Percentiles rank a stretch among this genome's conserved stretches.
These are phyloP conservation scores for Leptodermis oblonga DNA, from an alignment of 257 asterid species.

Conservation along the genomic window DNA sequence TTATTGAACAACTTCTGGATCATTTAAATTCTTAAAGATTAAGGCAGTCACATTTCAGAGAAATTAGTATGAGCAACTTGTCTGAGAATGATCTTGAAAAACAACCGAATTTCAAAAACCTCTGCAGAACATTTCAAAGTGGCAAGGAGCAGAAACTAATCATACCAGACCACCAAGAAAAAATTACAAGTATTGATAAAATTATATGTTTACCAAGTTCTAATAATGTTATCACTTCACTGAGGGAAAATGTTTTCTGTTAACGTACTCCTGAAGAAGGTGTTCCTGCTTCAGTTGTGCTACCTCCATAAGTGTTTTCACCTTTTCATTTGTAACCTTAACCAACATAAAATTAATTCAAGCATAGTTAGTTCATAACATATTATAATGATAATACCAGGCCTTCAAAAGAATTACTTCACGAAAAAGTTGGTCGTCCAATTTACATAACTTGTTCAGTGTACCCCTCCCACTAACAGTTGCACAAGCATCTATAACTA, in stretches of 20 bases:
- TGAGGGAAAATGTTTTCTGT: background rate
- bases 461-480: too few species aligned
- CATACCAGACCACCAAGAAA: too few species aligned
- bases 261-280: constrained; percentile 63
- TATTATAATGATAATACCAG: background rate
- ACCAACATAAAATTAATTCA: constrained; percentile 20
- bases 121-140: too few species aligned
- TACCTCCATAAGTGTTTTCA: constrained; percentile 85
- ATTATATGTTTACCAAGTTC: too few species aligned
- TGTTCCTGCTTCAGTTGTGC: constrained; percentile 82
- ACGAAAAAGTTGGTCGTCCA: too few species aligned
- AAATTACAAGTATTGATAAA: too few species aligned
- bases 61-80: too few species aligned
- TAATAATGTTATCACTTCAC: background rate
- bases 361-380: background rate
- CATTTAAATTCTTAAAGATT: too few species aligned
- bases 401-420: background rate
- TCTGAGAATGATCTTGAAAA: background rate
- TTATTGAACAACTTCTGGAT: too few species aligned
- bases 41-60: too few species aligned
- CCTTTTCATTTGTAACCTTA: constrained; percentile 95
- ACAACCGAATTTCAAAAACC: background rate
- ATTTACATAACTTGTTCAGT: too few species aligned
- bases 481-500: background rate
- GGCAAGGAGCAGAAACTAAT: too few species aligned